These are phyloP conservation scores for Cladosporium phlei DNA, from an alignment of 2,329 filamentous ascomycete species.

Conservation along the genomic window DNA sequence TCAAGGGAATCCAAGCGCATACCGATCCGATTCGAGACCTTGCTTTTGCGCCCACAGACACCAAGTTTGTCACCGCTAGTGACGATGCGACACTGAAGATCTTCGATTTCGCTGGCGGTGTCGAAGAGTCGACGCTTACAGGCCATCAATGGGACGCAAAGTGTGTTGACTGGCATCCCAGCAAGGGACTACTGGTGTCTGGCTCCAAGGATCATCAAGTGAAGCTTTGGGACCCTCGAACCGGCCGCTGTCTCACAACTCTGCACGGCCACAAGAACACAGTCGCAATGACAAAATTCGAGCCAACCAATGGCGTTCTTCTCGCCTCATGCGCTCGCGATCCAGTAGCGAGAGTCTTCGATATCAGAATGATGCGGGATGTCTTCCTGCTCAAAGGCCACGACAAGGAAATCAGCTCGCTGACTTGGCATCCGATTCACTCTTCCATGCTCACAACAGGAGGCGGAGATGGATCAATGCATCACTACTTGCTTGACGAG, in stretches of 20 bases:
- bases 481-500: constrained; percentile 94
- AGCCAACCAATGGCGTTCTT: constrained; percentile 75
- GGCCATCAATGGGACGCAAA: constrained; percentile 99
- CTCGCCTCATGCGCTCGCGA: constrained; percentile 91
- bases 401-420: constrained; percentile 89
- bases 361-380: constrained; percentile 97
- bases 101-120: constrained; percentile 86
- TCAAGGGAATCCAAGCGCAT: constrained; percentile 89
- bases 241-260: constrained; percentile 82
- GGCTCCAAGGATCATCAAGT: constrained; percentile 97
- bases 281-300: constrained; percentile 87
- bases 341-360: constrained; percentile 87
- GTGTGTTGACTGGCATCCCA: constrained; percentile 94
- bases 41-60: constrained; percentile 87
- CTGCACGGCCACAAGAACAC: constrained; percentile 97
- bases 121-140: constrained; percentile 75
- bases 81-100: constrained; percentile 93
- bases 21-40: constrained; percentile 84
- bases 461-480: constrained; percentile 80
- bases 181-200: constrained; percentile 87
- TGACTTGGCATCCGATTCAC: constrained; percentile 92
- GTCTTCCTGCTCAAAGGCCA: constrained; percentile 89
- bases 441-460: constrained; percentile 84
- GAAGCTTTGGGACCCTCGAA: constrained; percentile 97
- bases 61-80: constrained; percentile 92